Conservation (phyloP, 106 monocot genomes). For the Dioscorea dumetorum region DNA sequence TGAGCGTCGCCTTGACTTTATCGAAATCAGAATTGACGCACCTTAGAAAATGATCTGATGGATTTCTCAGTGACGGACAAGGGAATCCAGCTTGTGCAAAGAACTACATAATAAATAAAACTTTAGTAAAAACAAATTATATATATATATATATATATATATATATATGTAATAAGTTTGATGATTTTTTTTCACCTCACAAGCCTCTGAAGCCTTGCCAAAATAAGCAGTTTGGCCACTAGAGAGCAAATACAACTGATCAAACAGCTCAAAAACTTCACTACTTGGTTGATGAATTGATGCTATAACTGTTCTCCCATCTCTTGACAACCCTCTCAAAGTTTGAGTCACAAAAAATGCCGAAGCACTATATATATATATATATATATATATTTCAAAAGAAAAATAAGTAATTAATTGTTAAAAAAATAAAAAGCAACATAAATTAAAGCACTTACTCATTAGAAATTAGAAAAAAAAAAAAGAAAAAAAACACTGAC, state of each 20-base stretch:
- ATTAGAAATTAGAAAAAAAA: no score
- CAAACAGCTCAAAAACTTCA: slow-evolving; percentile 94
- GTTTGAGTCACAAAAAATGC: slow-evolving; percentile 97
- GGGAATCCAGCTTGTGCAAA: slow-evolving; percentile 80
- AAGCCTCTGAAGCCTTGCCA: slow-evolving; percentile 64
- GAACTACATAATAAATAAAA: slow-evolving; percentile 37
- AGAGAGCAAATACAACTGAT: slow-evolving; percentile 72
- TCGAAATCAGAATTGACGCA: slow-evolving; percentile 71
- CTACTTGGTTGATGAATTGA: slow-evolving; percentile 98
- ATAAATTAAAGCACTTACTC: not conserved
- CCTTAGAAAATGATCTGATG: slow-evolving; percentile 67
- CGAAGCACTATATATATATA: slow-evolving; percentile 65
- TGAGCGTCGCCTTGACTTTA: slow-evolving; percentile 67
- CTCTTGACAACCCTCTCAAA: slow-evolving; percentile 69
- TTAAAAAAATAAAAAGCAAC: not conserved
- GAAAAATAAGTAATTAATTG: not conserved
- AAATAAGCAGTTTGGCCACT: slow-evolving; percentile 94
- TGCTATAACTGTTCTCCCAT: slow-evolving; percentile 83
- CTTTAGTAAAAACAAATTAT: not conserved
- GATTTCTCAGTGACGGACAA: slow-evolving; percentile 76
- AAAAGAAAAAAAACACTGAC: slow-evolving; percentile 14
- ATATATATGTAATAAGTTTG: not conserved
- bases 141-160: not conserved
- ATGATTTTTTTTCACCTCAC: slow-evolving; percentile 31
- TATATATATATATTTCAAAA: slow-evolving; percentile 20